Evolutionary conservation across 2,329 filamentous ascomycete genomes (phyloP), one percentile per base, ranked within the genome.

Genomic region (Lasiodiplodia sp.): DNA sequence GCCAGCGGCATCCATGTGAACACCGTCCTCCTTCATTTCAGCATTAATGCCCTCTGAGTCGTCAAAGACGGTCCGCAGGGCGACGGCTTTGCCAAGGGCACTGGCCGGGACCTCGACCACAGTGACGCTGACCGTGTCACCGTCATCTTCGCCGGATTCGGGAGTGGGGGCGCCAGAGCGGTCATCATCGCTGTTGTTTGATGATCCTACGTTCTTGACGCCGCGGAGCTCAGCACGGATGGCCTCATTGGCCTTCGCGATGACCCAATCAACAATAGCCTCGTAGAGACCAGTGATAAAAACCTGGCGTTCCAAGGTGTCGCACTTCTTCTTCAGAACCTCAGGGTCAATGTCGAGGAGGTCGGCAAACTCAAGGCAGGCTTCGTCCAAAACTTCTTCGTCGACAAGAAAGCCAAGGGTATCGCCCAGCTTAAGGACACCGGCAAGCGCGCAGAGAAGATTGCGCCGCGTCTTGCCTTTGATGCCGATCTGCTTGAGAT

Each of bases 21-120:
- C 87, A 11, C 96, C 96, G 73, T 99, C 96, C 71, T 95, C 91
- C 75, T 95, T 97, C 94, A 99, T 98, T 83, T 99, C 96, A 0
- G 91, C 87, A 74, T 98, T 98, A 82, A 99, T 97, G 64, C 96
- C 96, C 23, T 91, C 84, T n/a, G 85, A 88, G 74, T 98, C 96
- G 73, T 99, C 95, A 74, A 99, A 99, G 44, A 98, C 88, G 16
- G 92, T 93, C 49, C 93, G 92, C 83, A 99, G 89, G 14, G 92
- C 89, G n/a, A 96, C 81, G 0, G 95, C 96, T 80, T 96, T 97
- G 69, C 92, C 94, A 0, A 99, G 84, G 1, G 87, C 86, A 37
- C 92, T 90, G 71, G 90, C 88, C 0, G 96, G 93, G 10, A 98
- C 86, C 72, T 98, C 96, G 6, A 99, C 83, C 10, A 99, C 86